Evolutionary conservation across 306 rosid genomes (phyloP).

Genomic region (Canavalia gladiata): DNA sequence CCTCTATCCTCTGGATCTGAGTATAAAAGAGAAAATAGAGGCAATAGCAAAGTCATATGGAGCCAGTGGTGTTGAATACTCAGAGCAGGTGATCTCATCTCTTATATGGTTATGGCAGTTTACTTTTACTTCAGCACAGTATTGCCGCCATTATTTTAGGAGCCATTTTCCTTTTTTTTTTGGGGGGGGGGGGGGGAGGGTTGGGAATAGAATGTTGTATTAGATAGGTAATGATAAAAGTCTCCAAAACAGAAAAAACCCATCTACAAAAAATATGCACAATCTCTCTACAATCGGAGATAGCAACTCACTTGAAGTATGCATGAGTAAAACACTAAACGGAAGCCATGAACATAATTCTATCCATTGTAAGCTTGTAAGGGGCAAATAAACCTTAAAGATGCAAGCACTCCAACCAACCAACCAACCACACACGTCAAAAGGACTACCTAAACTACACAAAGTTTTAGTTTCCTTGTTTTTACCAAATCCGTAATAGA

Average conservation of each 20-base stretch:
- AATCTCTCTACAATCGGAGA: neutral
- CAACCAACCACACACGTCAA: neutral
- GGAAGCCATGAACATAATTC: neutral
- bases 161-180: neutral
- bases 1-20: slow-evolving; percentile 76
- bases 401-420: neutral
- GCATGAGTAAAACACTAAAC: neutral
- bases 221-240: slow-evolving; percentile 1
- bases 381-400: slow-evolving; percentile 13
- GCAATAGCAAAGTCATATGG: slow-evolving; percentile 97
- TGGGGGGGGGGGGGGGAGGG: neutral
- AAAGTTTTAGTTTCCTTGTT: slow-evolving; percentile 14
- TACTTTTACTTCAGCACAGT: neutral
- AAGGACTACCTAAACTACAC: neutral
- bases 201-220: neutral
- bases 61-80: slow-evolving; percentile 85
- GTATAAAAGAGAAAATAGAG: slow-evolving; percentile 91
- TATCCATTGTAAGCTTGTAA: neutral
- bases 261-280: neutral
- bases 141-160: neutral
- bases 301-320: slow-evolving; percentile 1
- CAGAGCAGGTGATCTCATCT: slow-evolving; percentile 79
- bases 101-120: slow-evolving; percentile 20
- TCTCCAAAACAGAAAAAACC: neutral
- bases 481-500: neutral